Percentiles rank a stretch among this genome's conserved stretches.
phyloP scores from a whole-genome alignment of 2,329 filamentous ascomycete genomes.

The Colletotrichum sp. region DNA sequence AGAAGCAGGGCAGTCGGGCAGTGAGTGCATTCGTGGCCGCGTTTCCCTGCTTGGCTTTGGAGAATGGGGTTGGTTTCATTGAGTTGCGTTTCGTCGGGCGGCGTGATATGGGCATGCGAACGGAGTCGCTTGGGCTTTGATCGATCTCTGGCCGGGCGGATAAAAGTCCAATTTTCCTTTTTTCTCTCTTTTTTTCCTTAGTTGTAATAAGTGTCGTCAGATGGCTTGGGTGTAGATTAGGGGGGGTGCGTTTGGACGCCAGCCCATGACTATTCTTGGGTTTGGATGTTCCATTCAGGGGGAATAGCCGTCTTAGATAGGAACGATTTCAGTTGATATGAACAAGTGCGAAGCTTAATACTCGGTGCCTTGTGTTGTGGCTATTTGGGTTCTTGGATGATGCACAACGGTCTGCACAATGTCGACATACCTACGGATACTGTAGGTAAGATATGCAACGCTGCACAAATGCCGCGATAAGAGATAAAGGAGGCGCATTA shows the following conservation, averaged over 20 bases:
- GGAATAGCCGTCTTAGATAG: background rate
- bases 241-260: background rate
- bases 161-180: constrained; percentile 2
- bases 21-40: constrained; percentile 15
- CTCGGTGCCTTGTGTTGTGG: background rate
- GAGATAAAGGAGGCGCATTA: background rate
- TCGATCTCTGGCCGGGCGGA: background rate
- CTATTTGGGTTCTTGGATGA: background rate
- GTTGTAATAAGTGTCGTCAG: background rate
- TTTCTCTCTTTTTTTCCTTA: background rate
- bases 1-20: background rate
- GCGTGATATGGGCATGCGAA: constrained; percentile 15
- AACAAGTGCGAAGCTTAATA: background rate
- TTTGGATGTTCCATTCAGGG: background rate
- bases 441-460: background rate
- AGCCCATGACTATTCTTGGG: constrained; percentile 1
- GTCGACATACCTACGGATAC: background rate
- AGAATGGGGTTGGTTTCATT: constrained; percentile 7
- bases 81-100: background rate
- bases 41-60: constrained; percentile 16
- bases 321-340: background rate
- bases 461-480: background rate
- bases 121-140: constrained; percentile 6
- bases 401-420: background rate
- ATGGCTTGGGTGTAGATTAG: background rate